Percentiles rank a stretch among this genome's conserved stretches.
Conservation (phyloP, 192 early-diverging fungal species). For the Entomortierella parvispora region DNA sequence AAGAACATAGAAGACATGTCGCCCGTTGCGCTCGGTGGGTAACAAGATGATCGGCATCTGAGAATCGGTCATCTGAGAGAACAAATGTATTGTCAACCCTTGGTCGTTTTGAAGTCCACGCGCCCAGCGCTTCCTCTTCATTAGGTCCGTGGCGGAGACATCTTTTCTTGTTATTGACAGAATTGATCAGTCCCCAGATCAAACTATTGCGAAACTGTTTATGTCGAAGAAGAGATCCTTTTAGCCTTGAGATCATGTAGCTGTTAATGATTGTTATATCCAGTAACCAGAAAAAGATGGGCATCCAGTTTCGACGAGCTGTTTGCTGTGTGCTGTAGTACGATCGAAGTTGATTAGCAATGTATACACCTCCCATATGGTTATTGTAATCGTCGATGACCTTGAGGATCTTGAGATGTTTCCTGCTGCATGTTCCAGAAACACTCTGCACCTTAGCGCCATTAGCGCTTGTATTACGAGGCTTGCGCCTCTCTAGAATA, state of each 20-base stretch:
- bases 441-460: background rate
- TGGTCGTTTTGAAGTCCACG: too few species aligned
- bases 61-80: too few species aligned
- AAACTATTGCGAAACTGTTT: slow-evolving; percentile 5
- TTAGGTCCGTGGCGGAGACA: too few species aligned
- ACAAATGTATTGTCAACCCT: too few species aligned
- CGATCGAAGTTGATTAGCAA: slow-evolving; percentile 21
- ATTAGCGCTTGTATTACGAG: background rate
- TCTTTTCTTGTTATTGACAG: too few species aligned
- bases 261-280: slow-evolving; percentile 13
- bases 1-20: too few species aligned
- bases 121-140: too few species aligned
- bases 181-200: slow-evolving; percentile 5
- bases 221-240: background rate
- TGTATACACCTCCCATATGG: slow-evolving; percentile 24
- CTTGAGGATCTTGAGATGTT: slow-evolving; percentile 19
- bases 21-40: too few species aligned
- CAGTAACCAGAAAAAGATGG: slow-evolving; percentile 32
- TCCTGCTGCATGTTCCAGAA: slow-evolving; percentile 6
- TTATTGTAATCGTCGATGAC: slow-evolving; percentile 16
- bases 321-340: slow-evolving; percentile 15
- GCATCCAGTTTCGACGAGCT: slow-evolving; percentile 16
- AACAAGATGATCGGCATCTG: too few species aligned
- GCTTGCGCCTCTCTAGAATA: too few species aligned
- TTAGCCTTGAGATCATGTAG: slow-evolving; percentile 7